Evolutionary conservation across 164 flowering plant genomes (phyloP).

Genomic region (Liquidambar formosana): DNA sequence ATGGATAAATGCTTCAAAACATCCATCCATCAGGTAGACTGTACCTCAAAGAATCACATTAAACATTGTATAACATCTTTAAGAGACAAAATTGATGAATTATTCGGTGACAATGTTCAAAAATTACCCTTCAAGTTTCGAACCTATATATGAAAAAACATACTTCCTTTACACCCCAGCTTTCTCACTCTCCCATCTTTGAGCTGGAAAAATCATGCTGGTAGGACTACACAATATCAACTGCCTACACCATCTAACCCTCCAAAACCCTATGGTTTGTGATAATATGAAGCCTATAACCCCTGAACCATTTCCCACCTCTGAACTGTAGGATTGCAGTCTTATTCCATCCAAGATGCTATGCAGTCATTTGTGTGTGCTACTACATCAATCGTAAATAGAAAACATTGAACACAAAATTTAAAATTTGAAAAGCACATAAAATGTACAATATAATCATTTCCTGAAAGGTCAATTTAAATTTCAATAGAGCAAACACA

Average conservation of each 20-base stretch:
- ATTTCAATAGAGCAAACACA: not conserved
- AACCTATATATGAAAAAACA: not conserved
- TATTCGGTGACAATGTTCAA: not conserved
- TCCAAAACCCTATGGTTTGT: not conserved
- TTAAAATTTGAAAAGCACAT: not conserved
- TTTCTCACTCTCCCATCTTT: not conserved
- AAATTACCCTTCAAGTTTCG: not conserved
- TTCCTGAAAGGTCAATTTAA: not conserved
- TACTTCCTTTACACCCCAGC: not conserved
- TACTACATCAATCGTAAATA: not conserved
- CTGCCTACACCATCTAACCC: not conserved
- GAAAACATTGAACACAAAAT: not conserved
- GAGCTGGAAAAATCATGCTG: not conserved
- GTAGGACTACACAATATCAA: not conserved
- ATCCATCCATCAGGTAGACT: not conserved
- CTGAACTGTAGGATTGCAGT: not conserved
- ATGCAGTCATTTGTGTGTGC: not conserved
- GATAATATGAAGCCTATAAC: too few relatives aligned
- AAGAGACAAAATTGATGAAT: not conserved
- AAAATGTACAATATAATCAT: not conserved
- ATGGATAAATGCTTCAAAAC: not conserved
- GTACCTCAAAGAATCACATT: too few relatives aligned
- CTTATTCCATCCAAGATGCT: not conserved
- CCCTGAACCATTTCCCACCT: not conserved
- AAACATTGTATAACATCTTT: too few relatives aligned